Conservation (phyloP, 2,329 filamentous ascomycete species). For the Colletotrichum acutatum region DNA sequence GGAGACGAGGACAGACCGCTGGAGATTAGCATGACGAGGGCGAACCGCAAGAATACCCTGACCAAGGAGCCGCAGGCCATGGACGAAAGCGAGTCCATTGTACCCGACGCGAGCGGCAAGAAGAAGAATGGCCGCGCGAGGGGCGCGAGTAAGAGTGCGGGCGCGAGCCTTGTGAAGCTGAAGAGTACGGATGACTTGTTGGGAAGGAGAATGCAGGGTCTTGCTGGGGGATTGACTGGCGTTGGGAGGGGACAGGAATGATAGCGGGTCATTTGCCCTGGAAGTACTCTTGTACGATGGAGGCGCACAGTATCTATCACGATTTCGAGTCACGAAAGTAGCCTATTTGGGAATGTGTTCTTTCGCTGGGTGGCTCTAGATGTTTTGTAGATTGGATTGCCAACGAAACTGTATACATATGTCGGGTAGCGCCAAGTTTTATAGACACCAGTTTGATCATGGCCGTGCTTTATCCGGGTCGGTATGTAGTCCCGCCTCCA, state of each 20-base stretch:
- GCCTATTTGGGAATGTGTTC: background rate
- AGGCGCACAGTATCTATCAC: background rate
- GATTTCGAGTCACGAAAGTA: background rate
- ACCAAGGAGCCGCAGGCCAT: conserved; percentile 37
- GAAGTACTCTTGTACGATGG: background rate
- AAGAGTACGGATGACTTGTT: conserved; percentile 69
- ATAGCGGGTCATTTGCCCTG: background rate
- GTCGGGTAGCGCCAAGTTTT: background rate
- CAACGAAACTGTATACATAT: conserved; percentile 27
- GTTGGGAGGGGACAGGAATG: conserved; percentile 51
- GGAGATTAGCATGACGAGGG: conserved; percentile 78
- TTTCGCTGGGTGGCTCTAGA: conserved; percentile 5
- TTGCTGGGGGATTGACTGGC: conserved; percentile 65
- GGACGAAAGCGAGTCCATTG: conserved; percentile 35
- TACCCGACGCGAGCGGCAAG: conserved; percentile 37
- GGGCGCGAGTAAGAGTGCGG: conserved; percentile 52
- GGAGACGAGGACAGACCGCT: conserved; percentile 84
- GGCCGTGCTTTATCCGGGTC: background rate
- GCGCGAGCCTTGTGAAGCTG: conserved; percentile 63
- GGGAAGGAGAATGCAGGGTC: conserved; percentile 67
- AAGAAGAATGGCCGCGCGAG: conserved; percentile 42
- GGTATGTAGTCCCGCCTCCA: too few species aligned
- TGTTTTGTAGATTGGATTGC: conserved; percentile 25
- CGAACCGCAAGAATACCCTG: conserved; percentile 38
- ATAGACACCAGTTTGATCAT: conserved; percentile 9